Conservation (phyloP, 176 grass and related monocot species). For the Tuctoria greenei region DNA sequence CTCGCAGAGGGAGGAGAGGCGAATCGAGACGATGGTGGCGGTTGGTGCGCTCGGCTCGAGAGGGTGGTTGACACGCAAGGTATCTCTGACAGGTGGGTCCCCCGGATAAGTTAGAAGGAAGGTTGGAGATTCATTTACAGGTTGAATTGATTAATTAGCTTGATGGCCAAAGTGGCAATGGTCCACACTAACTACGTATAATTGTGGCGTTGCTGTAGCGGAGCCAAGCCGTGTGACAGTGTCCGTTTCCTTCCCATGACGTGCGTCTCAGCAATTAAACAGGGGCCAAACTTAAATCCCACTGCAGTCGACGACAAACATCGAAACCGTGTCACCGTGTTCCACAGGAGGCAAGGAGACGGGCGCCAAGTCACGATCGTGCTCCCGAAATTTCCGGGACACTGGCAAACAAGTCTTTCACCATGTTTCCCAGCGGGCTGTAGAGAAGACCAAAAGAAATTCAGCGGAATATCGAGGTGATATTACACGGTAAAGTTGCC, state of each 20-base stretch:
- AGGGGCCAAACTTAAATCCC: neutral
- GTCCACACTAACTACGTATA: neutral
- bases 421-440: neutral
- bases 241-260: neutral
- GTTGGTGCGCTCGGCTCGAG: slow-evolving; percentile 34
- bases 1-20: neutral
- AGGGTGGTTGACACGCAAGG: neutral
- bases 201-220: neutral
- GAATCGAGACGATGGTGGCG: neutral
- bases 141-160: neutral
- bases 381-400: neutral
- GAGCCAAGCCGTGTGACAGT: neutral
- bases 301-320: neutral
- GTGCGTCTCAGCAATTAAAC: neutral
- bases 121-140: too few species aligned
- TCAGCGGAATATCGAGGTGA: neutral
- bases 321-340: neutral
- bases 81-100: slow-evolving; percentile 10
- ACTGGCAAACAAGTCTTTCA: slow-evolving; percentile 19
- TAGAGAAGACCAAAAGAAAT: neutral
- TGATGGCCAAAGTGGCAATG: neutral
- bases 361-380: neutral
- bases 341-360: neutral
- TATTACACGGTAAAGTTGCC: neutral
- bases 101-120: neutral